Percentiles rank a stretch among this genome's conserved stretches.
Evolutionary conservation across 148 eudicot species (phyloP).

Genomic region (Persicaria maculosa): DNA sequence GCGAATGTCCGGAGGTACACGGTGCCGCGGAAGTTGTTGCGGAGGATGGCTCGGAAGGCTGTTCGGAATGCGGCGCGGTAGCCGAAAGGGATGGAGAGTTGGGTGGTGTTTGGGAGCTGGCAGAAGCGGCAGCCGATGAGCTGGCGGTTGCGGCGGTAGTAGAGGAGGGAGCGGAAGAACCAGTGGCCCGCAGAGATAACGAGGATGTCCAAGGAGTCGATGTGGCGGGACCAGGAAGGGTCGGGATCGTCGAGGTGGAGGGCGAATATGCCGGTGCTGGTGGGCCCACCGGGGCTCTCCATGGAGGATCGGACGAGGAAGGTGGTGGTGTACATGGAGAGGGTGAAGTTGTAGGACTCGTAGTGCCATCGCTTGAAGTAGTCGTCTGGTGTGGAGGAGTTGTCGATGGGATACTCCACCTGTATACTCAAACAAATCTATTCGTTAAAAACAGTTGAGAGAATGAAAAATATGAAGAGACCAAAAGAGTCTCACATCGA

Average conservation of each 20-base stretch:
- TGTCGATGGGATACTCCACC: no score
- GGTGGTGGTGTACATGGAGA: slow-evolving; percentile 62
- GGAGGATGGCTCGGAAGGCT: slow-evolving; percentile 26
- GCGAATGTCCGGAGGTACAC: slow-evolving; percentile 47
- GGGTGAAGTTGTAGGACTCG: slow-evolving; percentile 57
- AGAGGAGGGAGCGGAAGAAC: slow-evolving; percentile 58
- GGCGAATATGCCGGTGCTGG: slow-evolving; percentile 30
- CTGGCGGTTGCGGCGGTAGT: slow-evolving; percentile 42
- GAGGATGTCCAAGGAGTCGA: slow-evolving; percentile 38
- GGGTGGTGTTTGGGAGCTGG: slow-evolving; percentile 37
- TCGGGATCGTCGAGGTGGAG: slow-evolving; percentile 75
- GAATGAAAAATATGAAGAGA: no score
- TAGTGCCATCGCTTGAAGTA: slow-evolving; percentile 51
- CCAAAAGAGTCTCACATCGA: no score
- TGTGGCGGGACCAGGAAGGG: slow-evolving; percentile 43
- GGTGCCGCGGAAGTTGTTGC: slow-evolving; percentile 22
- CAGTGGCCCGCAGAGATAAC: slow-evolving; percentile 64
- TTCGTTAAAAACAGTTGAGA: no score
- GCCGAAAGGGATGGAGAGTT: slow-evolving; percentile 45
- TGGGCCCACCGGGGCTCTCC: slow-evolving; percentile 51
- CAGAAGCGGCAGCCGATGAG: slow-evolving; percentile 72
- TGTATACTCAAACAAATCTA: no score
- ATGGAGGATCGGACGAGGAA: slow-evolving; percentile 51
- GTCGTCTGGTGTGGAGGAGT: background rate
- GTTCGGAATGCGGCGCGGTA: slow-evolving; percentile 36